Percentiles rank a stretch among this genome's conserved stretches.
Conservation (phyloP, 2,329 filamentous ascomycete genomes). For the Aureobasidium leucospermi region DNA sequence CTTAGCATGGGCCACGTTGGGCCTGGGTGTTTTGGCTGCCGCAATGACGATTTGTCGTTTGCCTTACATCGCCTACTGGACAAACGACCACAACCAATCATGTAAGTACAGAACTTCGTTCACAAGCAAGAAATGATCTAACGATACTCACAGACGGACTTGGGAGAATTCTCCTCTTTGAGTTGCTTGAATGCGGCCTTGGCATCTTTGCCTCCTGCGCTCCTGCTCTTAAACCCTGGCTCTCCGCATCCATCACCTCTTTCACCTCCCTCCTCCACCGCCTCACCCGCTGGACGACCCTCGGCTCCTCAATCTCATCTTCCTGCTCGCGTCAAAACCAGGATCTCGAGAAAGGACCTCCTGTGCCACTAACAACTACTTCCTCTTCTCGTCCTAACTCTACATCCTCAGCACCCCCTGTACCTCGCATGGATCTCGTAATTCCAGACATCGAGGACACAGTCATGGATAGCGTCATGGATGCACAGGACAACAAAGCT, state of each 20-base stretch:
- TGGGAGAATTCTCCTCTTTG: slow-evolving; percentile 7
- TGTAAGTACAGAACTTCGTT: no score
- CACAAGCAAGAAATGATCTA: no score
- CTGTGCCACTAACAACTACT: neutral
- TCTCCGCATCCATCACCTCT: neutral
- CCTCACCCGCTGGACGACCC: neutral
- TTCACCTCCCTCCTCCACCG: neutral
- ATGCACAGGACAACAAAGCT: neutral
- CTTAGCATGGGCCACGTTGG: neutral
- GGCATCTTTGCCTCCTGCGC: slow-evolving; percentile 9
- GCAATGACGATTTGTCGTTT: slow-evolving; percentile 5
- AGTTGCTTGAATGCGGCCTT: neutral
- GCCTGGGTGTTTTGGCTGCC: neutral
- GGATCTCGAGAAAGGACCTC: neutral
- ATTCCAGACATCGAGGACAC: slow-evolving; percentile 8
- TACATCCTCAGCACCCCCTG: neutral
- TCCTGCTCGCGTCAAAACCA: neutral
- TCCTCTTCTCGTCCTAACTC: neutral
- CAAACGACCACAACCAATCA: neutral
- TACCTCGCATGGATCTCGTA: neutral
- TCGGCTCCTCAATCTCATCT: neutral
- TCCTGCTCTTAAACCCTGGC: slow-evolving; percentile 2
- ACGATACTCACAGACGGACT: no score
- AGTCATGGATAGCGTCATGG: slow-evolving; percentile 1
- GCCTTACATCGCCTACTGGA: slow-evolving; percentile 8